Evolutionary conservation across 179 eudicot species (phyloP).

Genomic region (Silene vulgaris): DNA sequence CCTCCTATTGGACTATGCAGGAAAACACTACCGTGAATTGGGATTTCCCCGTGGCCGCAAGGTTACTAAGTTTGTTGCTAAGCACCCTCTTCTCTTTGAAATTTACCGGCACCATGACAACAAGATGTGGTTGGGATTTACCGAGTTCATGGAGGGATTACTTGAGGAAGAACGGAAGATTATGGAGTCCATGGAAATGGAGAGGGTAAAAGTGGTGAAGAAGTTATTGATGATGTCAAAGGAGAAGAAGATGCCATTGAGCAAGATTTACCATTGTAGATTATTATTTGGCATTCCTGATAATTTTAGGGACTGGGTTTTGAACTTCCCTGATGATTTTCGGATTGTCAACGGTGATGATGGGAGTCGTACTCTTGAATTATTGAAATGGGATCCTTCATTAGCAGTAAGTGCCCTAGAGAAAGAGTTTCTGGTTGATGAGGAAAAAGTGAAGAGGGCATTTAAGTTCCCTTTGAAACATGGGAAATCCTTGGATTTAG

Average conservation of each 20-base stretch:
- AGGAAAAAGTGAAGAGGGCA: constrained; percentile 65
- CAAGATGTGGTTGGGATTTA: constrained; percentile 83
- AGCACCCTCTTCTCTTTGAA: constrained; percentile 66
- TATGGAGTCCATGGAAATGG: constrained; percentile 40
- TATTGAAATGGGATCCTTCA: constrained; percentile 65
- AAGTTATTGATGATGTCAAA: constrained; percentile 80
- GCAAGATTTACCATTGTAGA: constrained; percentile 70
- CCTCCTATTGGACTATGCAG: constrained; percentile 76
- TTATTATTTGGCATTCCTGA: constrained; percentile 72
- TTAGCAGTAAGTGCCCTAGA: constrained; percentile 77
- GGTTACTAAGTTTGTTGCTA: constrained; percentile 42
- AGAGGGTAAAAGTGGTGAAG: constrained; percentile 59
- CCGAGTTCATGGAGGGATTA: constrained; percentile 62
- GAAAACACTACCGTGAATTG: constrained; percentile 70
- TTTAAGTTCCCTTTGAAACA: constrained; percentile 68
- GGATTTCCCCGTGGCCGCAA: constrained; percentile 92
- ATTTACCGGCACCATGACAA: constrained; percentile 62
- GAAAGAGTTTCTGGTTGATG: constrained; percentile 72
- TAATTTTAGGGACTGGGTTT: constrained; percentile 77
- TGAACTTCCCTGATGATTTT: constrained; percentile 59
- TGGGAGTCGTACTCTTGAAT: constrained; percentile 62
- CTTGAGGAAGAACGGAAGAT: constrained; percentile 47
- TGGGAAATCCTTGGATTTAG: constrained; percentile 62
- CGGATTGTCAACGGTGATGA: constrained; percentile 45
- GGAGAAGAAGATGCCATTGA: constrained; percentile 57